A percentile compares a stretch with the other conserved stretches of the same genome.
Conservation (phyloP, 306 rosid genomes). For the Sicyos baderoa region DNA sequence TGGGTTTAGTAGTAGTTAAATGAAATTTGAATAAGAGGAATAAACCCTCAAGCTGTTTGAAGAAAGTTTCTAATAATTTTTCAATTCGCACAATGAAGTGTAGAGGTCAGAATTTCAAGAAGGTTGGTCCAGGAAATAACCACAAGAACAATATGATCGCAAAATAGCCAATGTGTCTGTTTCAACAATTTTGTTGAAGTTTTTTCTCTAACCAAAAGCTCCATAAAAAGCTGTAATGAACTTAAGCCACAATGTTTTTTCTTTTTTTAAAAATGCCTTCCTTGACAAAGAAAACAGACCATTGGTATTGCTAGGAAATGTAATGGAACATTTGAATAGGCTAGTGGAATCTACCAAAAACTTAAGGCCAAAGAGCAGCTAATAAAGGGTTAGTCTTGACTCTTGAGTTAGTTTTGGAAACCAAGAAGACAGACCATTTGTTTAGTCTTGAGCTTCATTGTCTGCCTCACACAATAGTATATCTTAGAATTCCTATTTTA, state of each 20-base stretch:
- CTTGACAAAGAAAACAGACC: background rate
- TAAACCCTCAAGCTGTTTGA: background rate
- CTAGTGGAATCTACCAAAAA: background rate
- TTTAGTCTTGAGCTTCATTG: background rate
- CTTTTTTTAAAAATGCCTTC: background rate
- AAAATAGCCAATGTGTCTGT: background rate
- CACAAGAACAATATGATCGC: background rate
- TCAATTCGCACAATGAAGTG: background rate
- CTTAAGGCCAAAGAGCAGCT: background rate
- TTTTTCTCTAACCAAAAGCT: background rate
- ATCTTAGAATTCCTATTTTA: constrained; percentile 7
- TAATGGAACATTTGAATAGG: background rate
- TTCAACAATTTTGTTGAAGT: background rate
- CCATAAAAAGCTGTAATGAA: background rate
- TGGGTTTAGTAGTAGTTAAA: background rate
- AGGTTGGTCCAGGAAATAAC: background rate
- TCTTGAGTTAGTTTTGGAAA: background rate
- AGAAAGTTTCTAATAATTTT: background rate
- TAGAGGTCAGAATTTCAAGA: background rate
- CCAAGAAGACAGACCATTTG: background rate
- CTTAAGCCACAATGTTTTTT: constrained; percentile 1
- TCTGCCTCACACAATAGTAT: background rate
- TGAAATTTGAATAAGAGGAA: background rate
- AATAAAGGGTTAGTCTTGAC: background rate
- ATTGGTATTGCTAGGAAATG: background rate